These are phyloP conservation scores for Coelastrella sp. DNA, from an alignment of 139 green algal genomes.

Conservation along the genomic window DNA sequence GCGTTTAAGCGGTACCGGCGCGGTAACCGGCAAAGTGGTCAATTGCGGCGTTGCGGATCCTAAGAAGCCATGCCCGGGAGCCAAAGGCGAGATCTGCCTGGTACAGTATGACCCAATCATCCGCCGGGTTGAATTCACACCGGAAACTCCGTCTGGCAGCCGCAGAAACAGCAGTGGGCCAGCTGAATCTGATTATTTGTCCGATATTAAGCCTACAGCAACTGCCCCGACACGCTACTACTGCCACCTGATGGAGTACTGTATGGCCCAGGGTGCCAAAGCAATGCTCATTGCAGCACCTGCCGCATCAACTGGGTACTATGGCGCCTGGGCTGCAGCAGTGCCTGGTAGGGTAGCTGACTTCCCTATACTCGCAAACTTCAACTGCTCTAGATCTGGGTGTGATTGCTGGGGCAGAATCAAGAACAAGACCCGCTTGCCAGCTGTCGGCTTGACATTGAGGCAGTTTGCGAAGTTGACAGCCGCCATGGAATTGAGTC, in stretches of 20 bases:
- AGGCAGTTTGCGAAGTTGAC: not conserved
- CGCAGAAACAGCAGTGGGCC: not conserved
- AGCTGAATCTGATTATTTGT: no score
- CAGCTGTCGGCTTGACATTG: conserved; percentile 3
- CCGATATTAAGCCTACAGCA: no score
- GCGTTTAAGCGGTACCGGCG: not conserved
- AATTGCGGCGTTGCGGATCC: conserved; percentile 14
- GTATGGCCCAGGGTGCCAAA: conserved; percentile 25
- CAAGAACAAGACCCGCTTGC: not conserved
- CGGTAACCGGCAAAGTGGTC: not conserved
- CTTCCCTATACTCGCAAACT: not conserved
- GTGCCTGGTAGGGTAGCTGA: not conserved
- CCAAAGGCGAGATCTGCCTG: conserved; percentile 24
- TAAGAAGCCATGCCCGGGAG: not conserved
- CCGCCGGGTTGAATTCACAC: not conserved
- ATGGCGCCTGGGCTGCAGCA: not conserved
- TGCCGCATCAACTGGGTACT: not conserved
- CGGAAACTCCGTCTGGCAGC: not conserved
- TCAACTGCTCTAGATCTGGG: not conserved
- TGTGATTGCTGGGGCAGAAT: conserved; percentile 24
- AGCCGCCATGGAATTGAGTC: not conserved
- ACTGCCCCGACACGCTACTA: not conserved
- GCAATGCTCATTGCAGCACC: conserved; percentile 14
- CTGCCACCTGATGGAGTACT: conserved; percentile 33
- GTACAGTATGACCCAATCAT: conserved; percentile 25